Percentiles rank a stretch among this genome's conserved stretches.
Conservation (phyloP, 257 asterid species). For the Solanum dulcamara region DNA sequence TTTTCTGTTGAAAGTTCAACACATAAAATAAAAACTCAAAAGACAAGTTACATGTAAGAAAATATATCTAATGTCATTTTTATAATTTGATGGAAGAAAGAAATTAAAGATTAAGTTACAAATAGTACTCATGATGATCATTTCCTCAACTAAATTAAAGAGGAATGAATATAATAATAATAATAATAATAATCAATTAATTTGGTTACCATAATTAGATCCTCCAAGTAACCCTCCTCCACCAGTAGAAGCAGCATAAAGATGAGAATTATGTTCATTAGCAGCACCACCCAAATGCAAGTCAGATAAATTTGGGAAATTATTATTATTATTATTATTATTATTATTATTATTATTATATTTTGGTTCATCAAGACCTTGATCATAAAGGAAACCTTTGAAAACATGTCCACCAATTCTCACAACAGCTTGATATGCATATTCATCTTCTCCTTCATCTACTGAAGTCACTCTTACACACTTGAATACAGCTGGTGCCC, state of each 20-base stretch:
- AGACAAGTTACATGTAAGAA: not conserved
- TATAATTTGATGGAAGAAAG: not conserved
- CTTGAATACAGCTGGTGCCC: constrained; percentile 66
- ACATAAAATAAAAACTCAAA: not conserved
- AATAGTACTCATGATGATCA: not conserved
- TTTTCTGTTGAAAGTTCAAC: not conserved
- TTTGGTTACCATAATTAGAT: constrained; percentile 18
- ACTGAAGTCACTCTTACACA: constrained; percentile 59
- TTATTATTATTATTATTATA: not conserved
- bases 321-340: not conserved
- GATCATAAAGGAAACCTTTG: constrained; percentile 69
- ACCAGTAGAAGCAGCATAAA: constrained; percentile 19
- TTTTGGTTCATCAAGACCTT: constrained; percentile 42
- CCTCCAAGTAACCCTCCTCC: constrained; percentile 56
- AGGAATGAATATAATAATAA: too few relatives aligned
- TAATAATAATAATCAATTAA: constrained; percentile 15
- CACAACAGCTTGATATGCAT: constrained; percentile 62
- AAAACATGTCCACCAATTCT: constrained; percentile 73
- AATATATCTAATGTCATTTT: not conserved
- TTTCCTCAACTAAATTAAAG: not conserved
- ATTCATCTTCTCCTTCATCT: constrained; percentile 70
- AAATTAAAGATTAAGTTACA: not conserved
- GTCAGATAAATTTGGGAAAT: constrained; percentile 46
- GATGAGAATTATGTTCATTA: constrained; percentile 19
- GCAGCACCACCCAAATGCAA: constrained; percentile 45